phyloP scores from a whole-genome alignment of 495 filamentous ascomycete genomes.

The Beverwykella pulmonaria region DNA sequence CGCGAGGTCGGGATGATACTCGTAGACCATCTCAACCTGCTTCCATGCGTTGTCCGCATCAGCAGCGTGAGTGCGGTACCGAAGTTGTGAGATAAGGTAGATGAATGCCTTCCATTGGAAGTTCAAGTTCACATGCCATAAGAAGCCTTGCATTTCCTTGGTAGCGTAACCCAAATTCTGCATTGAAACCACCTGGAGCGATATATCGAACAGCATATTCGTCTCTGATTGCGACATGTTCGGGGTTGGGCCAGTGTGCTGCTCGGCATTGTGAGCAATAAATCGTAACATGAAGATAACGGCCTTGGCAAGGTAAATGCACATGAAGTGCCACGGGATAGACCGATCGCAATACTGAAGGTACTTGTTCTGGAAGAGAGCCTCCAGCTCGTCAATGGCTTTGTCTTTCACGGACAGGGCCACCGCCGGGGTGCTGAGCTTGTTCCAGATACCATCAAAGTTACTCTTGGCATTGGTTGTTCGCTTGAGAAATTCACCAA shows the following conservation, averaged over 20 bases:
- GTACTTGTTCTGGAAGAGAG: constrained; percentile 54
- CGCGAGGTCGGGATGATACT: constrained; percentile 28
- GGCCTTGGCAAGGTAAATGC: constrained; percentile 18
- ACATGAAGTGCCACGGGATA: constrained; percentile 63
- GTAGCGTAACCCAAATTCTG: constrained; percentile 25
- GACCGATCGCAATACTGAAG: constrained; percentile 60
- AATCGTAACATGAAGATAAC: constrained; percentile 34
- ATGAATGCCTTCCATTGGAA: constrained; percentile 39
- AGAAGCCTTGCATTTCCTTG: constrained; percentile 22
- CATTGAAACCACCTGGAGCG: constrained; percentile 20
- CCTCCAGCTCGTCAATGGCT: constrained; percentile 47
- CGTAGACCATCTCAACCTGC: constrained; percentile 24
- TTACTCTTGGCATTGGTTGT: constrained; percentile 36
- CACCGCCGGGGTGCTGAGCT: constrained; percentile 43
- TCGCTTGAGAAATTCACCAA: constrained; percentile 52
- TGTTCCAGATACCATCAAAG: constrained; percentile 46
- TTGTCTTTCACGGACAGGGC: constrained; percentile 55
- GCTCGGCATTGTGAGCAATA: constrained; percentile 30
- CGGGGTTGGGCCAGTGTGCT: not conserved
- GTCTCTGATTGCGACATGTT: constrained; percentile 31
- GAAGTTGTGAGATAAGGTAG: constrained; percentile 24
- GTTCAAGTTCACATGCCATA: constrained; percentile 36
- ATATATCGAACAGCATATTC: constrained; percentile 29
- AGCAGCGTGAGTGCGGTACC: constrained; percentile 12
- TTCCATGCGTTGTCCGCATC: constrained; percentile 31